Base-by-base conservation (phyloP, 139 green algal genomes). In the Coelastrella sp. region DNA sequence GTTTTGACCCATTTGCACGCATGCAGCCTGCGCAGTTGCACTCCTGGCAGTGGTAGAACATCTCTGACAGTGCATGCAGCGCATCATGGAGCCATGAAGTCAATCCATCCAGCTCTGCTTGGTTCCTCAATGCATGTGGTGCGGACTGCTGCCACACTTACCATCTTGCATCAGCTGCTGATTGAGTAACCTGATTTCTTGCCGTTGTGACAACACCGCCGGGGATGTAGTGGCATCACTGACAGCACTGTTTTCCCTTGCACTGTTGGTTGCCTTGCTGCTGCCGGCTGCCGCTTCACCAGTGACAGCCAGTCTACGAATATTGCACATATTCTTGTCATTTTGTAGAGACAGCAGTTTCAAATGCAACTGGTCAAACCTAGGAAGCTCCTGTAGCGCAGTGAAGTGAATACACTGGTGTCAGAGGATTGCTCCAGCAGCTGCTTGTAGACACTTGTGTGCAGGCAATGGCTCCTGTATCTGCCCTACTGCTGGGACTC, bases 331-430 rank as follows among this genome's bases (percentile, higher is more conserved):
- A 20, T 56, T 47, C 78, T 87, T 87, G 79, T 76, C 54, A 14
- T 47, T 78, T 19, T 80, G 66, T 17, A 91, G 79, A 16, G 87
- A 91, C 66, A 91, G 79, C 65, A 91, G 87, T 78, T 87, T 91
- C 32, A 91, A 19, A 47, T 75, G 64, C 20, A 82, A 20, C 54
- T 13, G 7, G 10, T 80, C 74, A 57, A 17, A 87, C 17, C 6
- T n/a, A 68, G 57, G 68, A 4, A 77, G 14, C 3, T 7, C 85
- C 85, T 84, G 20, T 73, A 90, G 16, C n/a, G 19, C 54, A 75
- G 10, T 32, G 68, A 6, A 76, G 17, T 32, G 17, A 47, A 47
- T 47, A 47, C 32, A 47, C 32, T 47, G 32, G 32, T 0, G 32
- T 47, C 32, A 47, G 32, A 47, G 32, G 32, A 47, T 47, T 47